Conservation (phyloP, 164 flowering plant genomes). For the Stephania yunnanensis region DNA sequence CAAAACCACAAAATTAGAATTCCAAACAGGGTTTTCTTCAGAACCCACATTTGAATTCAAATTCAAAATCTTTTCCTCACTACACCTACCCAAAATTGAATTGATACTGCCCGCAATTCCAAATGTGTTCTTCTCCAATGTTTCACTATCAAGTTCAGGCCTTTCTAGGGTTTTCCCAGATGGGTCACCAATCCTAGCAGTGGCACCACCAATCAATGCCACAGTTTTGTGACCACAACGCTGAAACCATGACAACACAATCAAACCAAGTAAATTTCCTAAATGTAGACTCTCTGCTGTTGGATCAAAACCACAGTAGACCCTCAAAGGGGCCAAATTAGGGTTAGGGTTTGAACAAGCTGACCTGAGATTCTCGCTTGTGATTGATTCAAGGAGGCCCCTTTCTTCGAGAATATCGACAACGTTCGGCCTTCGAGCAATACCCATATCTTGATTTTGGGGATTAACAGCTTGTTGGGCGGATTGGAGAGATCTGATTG, state of each 20-base stretch:
- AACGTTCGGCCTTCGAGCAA: conserved; percentile 2
- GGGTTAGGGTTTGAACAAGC: conserved; percentile 7
- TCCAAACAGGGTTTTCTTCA: not conserved
- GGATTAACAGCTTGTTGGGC: not conserved
- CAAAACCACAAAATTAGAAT: conserved; percentile 5
- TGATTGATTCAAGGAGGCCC: conserved; percentile 8
- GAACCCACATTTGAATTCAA: too few species aligned
- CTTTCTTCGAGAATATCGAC: conserved; percentile 11
- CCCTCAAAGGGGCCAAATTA: conserved; percentile 1
- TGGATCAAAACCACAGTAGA: conserved; percentile 15
- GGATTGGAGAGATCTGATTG: conserved; percentile 8
- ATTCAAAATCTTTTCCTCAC: not conserved
- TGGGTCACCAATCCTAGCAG: conserved; percentile 9
- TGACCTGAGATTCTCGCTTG: conserved; percentile 12
- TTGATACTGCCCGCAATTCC: conserved; percentile 2
- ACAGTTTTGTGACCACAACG: conserved; percentile 14
- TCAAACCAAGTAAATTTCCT: conserved; percentile 10
- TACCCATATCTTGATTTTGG: conserved; percentile 6
- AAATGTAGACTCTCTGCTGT: conserved; percentile 12
- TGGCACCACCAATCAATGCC: conserved; percentile 13
- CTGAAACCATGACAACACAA: conserved; percentile 13
- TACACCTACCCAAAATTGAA: not conserved
- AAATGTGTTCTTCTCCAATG: conserved; percentile 3
- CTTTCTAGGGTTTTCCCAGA: conserved; percentile 10
- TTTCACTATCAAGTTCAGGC: conserved; percentile 9